Base-by-base conservation (phyloP, 192 early-diverging fungal species). In the Haplosporangium gracile region DNA sequence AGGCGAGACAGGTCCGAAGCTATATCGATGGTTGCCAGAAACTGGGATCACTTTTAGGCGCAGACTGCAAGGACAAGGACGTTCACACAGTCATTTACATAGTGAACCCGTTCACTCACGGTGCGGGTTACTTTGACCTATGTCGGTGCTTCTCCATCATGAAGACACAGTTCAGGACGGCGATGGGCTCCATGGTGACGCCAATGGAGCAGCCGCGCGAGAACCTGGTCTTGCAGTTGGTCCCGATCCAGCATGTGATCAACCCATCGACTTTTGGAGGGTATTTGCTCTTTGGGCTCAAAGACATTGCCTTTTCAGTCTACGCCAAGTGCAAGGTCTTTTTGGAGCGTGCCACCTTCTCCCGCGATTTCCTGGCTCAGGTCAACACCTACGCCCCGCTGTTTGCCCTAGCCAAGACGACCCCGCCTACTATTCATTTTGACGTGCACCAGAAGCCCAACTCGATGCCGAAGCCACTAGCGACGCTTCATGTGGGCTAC, bases 281-380 rank as follows among this genome's bases (percentile, higher is more conserved):
- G 0, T 92, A 89, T 51, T 75, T 88, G 15, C 89, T 89, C 38
- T 90, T 89, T 76, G 91, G 91, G 10, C 78, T 92, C 4, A 84
- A 88, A 43, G 91, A 92, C 34, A 90, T 92, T 70, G 91, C 90
- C 6, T 92, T 92, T 65, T 82, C 91, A 20, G 90, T 92, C 24
- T 92, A 92, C 49, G 81, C 82, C 47, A 92, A 89, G 74, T 92
- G 91, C 72, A 85, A 81, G 43, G 29, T 82, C 39, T 81, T 90
- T 63, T 78, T 92, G 39, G 88, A 88, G 75, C 80, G 89, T 34
- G 74, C 79, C 2, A 73, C 75, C 16, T 86, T 78, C 38, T 73
- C 84, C 40, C 47, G 49, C 4, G 76, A 49, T 39, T 65, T 68
- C 38, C 72, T 86, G 71, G 57, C 79, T 1, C 84, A 81, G 49